Base-by-base conservation (phyloP, 2,329 filamentous ascomycete species). In the Stylonectria norvegica region DNA sequence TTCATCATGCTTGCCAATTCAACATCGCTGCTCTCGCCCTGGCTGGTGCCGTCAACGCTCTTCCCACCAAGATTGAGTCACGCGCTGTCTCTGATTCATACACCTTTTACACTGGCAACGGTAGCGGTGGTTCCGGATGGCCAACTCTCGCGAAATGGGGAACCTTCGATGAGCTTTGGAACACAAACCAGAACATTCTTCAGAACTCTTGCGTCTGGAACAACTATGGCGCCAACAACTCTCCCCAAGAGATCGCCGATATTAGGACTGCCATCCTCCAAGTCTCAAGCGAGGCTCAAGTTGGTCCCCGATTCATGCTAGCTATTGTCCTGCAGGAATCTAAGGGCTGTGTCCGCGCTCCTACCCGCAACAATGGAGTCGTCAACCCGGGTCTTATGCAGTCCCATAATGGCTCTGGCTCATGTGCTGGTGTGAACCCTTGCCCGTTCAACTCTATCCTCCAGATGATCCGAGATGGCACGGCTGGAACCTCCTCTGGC, bases 261-360 rank as follows among this genome's bases (percentile, higher is more conserved):
- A 50, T 50, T 36, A 35, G 40, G 17, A 34, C 11, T 23, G 44
- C 44, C 32, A 48, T 50, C 37, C 16, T 43, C 20, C 32, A 43
- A 22, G 41, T 50, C 20, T 42, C 47, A 11, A 37, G 29, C 27
- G 38, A 48, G 36, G 41, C 47, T 9, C 19, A 20, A 17, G 20
- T 39, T 36, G 29, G 52, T 46, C 17, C 51, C 33, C 12, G 45
- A 23, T 38, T 50, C 38, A 47, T 60, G 46, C 20, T 61, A 34
- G 4, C 65, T 61, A 48, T 59, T 63, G 7, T 58, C 49, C 42
- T 64, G 56, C 46, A 61, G 58, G 27, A 70, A 47, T 59, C 31
- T 32, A 40, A 40, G 27, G 47, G 47, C 20, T 50, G 47, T 27
- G 44, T 47, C 10, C 47, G 47, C 31, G 45, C 35, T n/a, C 44